Conservation (phyloP, 306 rosid species). For the Cicer yamashitae region DNA sequence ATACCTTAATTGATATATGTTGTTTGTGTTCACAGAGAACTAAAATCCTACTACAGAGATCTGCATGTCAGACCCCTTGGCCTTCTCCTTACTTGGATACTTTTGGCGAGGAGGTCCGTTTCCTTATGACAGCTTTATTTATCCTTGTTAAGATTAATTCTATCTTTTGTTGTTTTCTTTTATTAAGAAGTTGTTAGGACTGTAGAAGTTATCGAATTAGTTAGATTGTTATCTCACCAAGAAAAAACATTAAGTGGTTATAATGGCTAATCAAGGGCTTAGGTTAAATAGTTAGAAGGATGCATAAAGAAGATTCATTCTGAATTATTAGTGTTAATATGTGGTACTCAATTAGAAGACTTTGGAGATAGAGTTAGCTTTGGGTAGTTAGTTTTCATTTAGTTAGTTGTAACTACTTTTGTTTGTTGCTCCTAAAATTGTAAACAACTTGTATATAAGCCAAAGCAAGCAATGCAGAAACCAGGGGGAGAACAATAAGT, state of each 20-base stretch:
- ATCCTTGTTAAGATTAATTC: not conserved
- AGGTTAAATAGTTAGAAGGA: not conserved
- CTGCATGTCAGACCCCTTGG: slow-evolving; percentile 97
- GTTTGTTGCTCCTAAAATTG: too few species aligned
- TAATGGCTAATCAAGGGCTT: not conserved
- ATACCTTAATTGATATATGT: slow-evolving; percentile 17
- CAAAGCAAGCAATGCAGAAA: too few species aligned
- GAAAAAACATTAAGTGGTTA: not conserved
- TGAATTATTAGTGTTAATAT: not conserved
- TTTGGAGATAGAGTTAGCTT: too few species aligned
- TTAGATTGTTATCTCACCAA: not conserved
- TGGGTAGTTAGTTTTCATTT: too few species aligned
- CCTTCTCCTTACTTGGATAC: slow-evolving; percentile 94
- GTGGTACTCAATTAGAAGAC: too few species aligned
- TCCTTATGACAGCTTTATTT: slow-evolving; percentile 24
- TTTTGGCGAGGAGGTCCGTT: slow-evolving; percentile 93
- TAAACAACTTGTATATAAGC: too few species aligned
- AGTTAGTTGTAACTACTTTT: too few species aligned
- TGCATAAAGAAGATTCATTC: not conserved
- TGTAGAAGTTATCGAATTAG: not conserved
- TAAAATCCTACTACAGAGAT: slow-evolving; percentile 81
- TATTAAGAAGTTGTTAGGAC: slow-evolving; percentile 14
- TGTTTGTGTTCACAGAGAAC: slow-evolving; percentile 66
- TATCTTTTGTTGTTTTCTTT: not conserved
- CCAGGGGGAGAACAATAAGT: too few species aligned